A percentile compares a stretch with the other conserved stretches of the same genome.
Evolutionary conservation across 352 stramenopile genomes (phyloP).

Genomic region (Phytophthora palmivora): DNA sequence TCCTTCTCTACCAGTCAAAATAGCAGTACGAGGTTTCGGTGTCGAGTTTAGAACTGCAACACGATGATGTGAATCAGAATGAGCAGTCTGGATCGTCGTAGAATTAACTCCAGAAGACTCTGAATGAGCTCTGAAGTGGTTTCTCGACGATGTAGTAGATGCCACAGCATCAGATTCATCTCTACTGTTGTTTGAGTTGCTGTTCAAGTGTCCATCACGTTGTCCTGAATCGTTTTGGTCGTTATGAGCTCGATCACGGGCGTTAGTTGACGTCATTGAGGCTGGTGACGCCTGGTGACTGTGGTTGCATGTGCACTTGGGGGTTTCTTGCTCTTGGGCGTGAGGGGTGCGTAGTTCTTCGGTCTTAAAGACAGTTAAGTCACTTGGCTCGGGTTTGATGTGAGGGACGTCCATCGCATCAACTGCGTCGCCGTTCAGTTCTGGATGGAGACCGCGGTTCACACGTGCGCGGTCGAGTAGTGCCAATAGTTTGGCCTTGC

Average conservation of each 20-base stretch:
- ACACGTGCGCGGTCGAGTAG: conserved; percentile 52
- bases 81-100: not conserved
- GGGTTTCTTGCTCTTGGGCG: not conserved
- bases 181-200: conserved; percentile 4
- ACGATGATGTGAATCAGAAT: not conserved
- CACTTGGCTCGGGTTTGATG: conserved; percentile 28
- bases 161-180: not conserved
- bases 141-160: not conserved
- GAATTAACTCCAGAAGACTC: not conserved
- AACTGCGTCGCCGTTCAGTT: conserved; percentile 5
- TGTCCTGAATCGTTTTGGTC: no score
- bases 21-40: conserved; percentile 13
- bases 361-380: conserved; percentile 6
- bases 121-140: not conserved
- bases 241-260: no score
- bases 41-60: conserved; percentile 26
- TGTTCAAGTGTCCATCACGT: conserved; percentile 2
- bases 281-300: conserved; percentile 10
- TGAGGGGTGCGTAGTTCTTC: not conserved
- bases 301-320: conserved; percentile 7
- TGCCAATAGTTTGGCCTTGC: conserved; percentile 42
- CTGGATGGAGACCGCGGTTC: conserved; percentile 31
- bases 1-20: conserved; percentile 13
- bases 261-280: not conserved
- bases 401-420: conserved; percentile 7